Base-by-base conservation (phyloP, 2,329 filamentous ascomycete genomes). In the Fusarium redolens region DNA sequence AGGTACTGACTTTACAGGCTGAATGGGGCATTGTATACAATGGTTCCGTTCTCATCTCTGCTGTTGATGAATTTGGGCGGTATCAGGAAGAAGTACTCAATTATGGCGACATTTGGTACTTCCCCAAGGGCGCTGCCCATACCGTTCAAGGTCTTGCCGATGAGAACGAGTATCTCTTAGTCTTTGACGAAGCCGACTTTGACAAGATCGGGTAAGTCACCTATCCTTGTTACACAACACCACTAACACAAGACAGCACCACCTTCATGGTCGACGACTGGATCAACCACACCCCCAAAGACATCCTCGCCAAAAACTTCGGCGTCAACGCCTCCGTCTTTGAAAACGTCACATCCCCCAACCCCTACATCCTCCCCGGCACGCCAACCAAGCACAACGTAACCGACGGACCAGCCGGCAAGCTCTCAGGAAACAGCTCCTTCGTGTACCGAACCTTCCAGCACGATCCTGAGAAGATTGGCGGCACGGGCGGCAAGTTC, bases 251-350 rank as follows among this genome's bases (percentile, higher is more conserved):
- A n/a, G 3, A 11, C 30, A 88, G 89, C n/a, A 92, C 89, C 0
- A 92, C 91, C 1, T 93, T 93, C 84, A 92, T 90, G 82, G 85
- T 93, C 30, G 90, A 91, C 70, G 91, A 93, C 81, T 93, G 91
- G 91, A 85, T 93, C 40, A 82, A 87, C 0, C 91, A 92, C 77
- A 93, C 91, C 0, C 91, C 91, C 0, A 88, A 87, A 56, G 71
- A 78, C 14, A 84, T 93, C 48, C 83, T 93, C 1, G 90, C 91
- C 40, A 92, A 92, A 82, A 93, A 92, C 82, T 92, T 93, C 71
- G 89, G 90, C 28, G 85, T 93, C 25, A 84, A 88, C 54, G 84
- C 86, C 28, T 86, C 86, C 1, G 85, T 91, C 50, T 92, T 93
- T 69, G 84, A 88, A 70, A 85, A 84, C 11, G 82, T 92, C 28